These are phyloP conservation scores for Nigrospora osmanthi DNA, from an alignment of 2,329 filamentous ascomycete genomes.

Conservation along the genomic window DNA sequence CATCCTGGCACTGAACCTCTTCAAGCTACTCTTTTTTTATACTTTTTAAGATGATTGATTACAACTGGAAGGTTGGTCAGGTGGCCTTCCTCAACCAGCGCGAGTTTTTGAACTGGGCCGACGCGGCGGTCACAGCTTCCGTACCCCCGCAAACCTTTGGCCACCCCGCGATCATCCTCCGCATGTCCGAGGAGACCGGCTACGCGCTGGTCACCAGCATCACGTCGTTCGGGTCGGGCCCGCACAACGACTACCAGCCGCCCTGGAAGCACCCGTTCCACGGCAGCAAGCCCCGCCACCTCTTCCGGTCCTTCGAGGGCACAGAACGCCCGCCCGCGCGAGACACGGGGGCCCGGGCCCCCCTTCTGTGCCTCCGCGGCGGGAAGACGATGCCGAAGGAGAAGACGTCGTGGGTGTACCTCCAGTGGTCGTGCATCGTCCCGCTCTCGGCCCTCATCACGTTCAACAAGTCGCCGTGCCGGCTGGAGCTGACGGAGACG, in stretches of 20 bases:
- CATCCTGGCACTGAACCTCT: no score
- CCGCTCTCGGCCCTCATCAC: conserved; percentile 11
- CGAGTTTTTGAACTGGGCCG: conserved; percentile 9
- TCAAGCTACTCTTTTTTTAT: no score
- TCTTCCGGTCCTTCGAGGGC: conserved; percentile 23
- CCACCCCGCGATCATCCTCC: conserved; percentile 26
- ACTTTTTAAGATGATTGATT: neutral
- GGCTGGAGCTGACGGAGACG: conserved; percentile 6
- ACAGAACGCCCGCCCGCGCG: conserved; percentile 9
- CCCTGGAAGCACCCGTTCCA: conserved; percentile 22
- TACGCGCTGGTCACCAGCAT: conserved; percentile 21
- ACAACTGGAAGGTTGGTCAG: conserved; percentile 15
- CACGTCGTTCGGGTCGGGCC: conserved; percentile 20
- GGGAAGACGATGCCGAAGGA: conserved; percentile 14
- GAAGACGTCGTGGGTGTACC: conserved; percentile 17
- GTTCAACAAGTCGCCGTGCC: conserved; percentile 8
- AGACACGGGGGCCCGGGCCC: neutral
- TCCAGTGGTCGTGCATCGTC: conserved; percentile 9
- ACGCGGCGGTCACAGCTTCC: conserved; percentile 10
- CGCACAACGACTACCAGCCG: conserved; percentile 11
- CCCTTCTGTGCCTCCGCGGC: conserved; percentile 15
- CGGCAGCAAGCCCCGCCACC: conserved; percentile 8
- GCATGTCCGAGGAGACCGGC: conserved; percentile 4
- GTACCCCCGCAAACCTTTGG: conserved; percentile 11
- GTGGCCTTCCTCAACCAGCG: conserved; percentile 19